A percentile compares a stretch with the other conserved stretches of the same genome.
Conservation (phyloP, 164 flowering plant genomes). For the Akebia trifoliata region DNA sequence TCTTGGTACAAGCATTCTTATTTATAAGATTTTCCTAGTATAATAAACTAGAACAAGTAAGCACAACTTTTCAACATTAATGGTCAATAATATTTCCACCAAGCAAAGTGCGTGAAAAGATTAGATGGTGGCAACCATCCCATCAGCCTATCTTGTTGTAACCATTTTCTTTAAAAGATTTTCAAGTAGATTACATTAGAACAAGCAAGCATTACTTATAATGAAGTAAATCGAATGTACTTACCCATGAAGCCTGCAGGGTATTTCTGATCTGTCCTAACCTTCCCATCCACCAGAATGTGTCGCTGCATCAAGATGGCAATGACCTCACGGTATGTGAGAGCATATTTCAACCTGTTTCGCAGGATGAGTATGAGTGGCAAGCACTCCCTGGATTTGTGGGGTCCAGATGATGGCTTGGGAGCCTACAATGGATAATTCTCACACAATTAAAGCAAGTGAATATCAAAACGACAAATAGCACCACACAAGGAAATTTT, state of each 20-base stretch:
- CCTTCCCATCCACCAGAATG: constrained; percentile 54
- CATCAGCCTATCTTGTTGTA: no score
- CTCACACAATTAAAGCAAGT: not conserved
- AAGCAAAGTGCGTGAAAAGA: no score
- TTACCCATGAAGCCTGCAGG: constrained; percentile 68
- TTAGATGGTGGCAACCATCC: no score
- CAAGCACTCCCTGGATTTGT: constrained; percentile 59
- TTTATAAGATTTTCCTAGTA: no score
- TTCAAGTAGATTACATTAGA: not conserved
- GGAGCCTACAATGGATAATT: constrained; percentile 37
- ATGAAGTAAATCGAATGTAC: constrained; percentile 1
- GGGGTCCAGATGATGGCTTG: constrained; percentile 70
- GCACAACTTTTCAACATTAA: no score
- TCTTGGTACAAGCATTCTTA: no score
- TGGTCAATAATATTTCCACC: no score
- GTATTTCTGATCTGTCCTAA: constrained; percentile 60
- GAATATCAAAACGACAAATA: not conserved
- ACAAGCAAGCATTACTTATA: not conserved
- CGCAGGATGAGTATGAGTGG: constrained; percentile 50
- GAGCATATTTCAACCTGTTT: constrained; percentile 56
- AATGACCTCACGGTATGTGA: constrained; percentile 53
- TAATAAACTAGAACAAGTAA: no score
- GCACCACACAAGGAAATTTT: not conserved
- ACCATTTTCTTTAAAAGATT: not conserved
- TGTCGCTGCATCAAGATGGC: constrained; percentile 59